Conservation (phyloP, 2,329 filamentous ascomycete genomes). For the Penicillium sp. region DNA sequence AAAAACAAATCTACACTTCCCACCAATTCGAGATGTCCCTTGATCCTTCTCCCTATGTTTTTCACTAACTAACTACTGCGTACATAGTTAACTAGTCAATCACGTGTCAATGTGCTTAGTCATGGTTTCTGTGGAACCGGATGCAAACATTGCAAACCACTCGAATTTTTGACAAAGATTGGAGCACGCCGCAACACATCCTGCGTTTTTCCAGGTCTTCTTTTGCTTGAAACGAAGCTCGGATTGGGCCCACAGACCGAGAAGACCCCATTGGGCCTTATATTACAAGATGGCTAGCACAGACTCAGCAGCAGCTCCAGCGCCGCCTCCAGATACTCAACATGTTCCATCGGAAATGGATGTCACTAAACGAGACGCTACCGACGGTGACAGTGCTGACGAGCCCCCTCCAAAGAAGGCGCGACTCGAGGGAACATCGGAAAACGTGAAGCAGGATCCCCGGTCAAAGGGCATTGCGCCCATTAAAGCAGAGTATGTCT, state of each 20-base stretch:
- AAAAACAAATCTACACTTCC: too few species aligned
- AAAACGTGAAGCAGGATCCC: slow-evolving; percentile 27
- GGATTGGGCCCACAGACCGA: background rate
- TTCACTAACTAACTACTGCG: too few species aligned
- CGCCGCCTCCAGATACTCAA: slow-evolving; percentile 6
- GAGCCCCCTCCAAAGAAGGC: slow-evolving; percentile 55
- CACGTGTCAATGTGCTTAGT: too few species aligned
- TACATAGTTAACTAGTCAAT: too few species aligned
- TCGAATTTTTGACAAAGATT: slow-evolving; percentile 18
- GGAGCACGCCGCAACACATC: background rate
- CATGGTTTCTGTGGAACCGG: too few species aligned
- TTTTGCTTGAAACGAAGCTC: background rate
- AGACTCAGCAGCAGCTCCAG: slow-evolving; percentile 2
- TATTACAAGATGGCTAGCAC: slow-evolving; percentile 3
- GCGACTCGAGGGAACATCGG: slow-evolving; percentile 46
- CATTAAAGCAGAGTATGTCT: slow-evolving; percentile 61
- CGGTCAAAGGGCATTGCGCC: slow-evolving; percentile 57
- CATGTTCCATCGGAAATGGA: slow-evolving; percentile 10
- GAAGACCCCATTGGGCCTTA: background rate
- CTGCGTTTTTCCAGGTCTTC: background rate
- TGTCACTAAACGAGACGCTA: slow-evolving; percentile 18
- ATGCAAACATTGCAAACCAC: slow-evolving; percentile 24
- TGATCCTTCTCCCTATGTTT: too few species aligned
- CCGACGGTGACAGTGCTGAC: slow-evolving; percentile 24
- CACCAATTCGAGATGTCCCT: too few species aligned